Conservation (phyloP, 2,329 filamentous ascomycete species). For the Penicillium sp. region DNA sequence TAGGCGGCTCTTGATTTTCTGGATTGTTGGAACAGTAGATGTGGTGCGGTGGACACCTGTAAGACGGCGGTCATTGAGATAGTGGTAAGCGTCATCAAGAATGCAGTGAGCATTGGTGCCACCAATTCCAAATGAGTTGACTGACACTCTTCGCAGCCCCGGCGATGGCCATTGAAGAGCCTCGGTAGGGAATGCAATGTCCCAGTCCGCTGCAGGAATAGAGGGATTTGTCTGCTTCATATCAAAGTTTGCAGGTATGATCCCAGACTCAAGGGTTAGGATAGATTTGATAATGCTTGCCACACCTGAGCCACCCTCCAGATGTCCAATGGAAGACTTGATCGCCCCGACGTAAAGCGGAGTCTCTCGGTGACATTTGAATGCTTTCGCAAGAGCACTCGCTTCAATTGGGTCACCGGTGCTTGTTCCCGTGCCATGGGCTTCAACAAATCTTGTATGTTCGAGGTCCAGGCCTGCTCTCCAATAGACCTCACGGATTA, state of each 20-base stretch:
- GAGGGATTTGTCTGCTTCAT: constrained; percentile 41
- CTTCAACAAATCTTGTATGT: constrained; percentile 27
- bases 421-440: constrained; percentile 35
- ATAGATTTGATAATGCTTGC: constrained; percentile 42
- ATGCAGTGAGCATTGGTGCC: constrained; percentile 36
- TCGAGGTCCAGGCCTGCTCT: constrained; percentile 25
- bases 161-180: constrained; percentile 28
- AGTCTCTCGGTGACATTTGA: constrained; percentile 19
- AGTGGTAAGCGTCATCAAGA: constrained; percentile 30
- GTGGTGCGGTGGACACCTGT: constrained; percentile 11
- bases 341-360: constrained; percentile 27
- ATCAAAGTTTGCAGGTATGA: constrained; percentile 45
- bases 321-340: constrained; percentile 28
- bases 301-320: constrained; percentile 29
- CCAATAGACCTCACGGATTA: constrained; percentile 35
- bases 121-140: constrained; percentile 42
- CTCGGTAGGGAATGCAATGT: constrained; percentile 23
- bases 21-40: neutral
- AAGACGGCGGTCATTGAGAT: constrained; percentile 13
- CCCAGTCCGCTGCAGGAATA: constrained; percentile 37
- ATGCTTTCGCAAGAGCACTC: constrained; percentile 27
- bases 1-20: neutral
- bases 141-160: constrained; percentile 23
- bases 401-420: constrained; percentile 35
- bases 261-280: constrained; percentile 45